These are phyloP conservation scores for Halenospora varia DNA, from an alignment of 495 filamentous ascomycete species.

Conservation along the genomic window DNA sequence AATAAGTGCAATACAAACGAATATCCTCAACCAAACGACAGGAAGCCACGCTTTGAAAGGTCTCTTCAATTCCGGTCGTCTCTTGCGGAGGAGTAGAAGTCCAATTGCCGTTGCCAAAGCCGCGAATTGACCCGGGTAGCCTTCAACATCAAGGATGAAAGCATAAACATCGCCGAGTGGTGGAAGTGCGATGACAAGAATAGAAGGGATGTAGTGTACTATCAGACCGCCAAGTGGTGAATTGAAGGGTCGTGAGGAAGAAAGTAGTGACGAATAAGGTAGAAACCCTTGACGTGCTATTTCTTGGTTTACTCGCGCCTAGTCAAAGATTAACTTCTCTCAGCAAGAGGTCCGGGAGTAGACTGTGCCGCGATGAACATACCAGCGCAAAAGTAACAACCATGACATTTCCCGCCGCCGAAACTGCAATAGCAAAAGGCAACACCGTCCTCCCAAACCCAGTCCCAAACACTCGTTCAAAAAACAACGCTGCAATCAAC, in stretches of 20 bases:
- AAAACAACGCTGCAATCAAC: constrained; percentile 64
- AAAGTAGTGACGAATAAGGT: constrained; percentile 56
- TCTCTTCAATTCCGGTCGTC: constrained; percentile 56
- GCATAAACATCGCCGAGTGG: constrained; percentile 64
- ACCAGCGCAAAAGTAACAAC: constrained; percentile 67
- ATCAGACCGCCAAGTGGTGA: constrained; percentile 64
- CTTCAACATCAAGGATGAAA: constrained; percentile 71
- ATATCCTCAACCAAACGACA: constrained; percentile 28
- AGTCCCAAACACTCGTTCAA: constrained; percentile 60
- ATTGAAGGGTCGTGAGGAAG: constrained; percentile 63
- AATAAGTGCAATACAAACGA: not conserved
- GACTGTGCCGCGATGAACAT: no score
- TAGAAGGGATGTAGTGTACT: constrained; percentile 63
- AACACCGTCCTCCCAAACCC: constrained; percentile 53
- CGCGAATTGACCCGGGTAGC: constrained; percentile 62
- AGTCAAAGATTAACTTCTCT: not conserved
- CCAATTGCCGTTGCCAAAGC: constrained; percentile 56
- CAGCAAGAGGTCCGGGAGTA: constrained; percentile 10
- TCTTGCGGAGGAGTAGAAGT: constrained; percentile 56
- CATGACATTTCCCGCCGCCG: constrained; percentile 72
- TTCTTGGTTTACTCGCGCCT: constrained; percentile 58
- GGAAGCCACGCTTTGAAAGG: constrained; percentile 67
- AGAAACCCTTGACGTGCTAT: constrained; percentile 55
- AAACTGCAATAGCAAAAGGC: constrained; percentile 37
- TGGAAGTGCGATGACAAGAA: constrained; percentile 56